These are phyloP conservation scores for Komagataella mondaviorum DNA, from an alignment of 805 yeast genomes.

Conservation along the genomic window DNA sequence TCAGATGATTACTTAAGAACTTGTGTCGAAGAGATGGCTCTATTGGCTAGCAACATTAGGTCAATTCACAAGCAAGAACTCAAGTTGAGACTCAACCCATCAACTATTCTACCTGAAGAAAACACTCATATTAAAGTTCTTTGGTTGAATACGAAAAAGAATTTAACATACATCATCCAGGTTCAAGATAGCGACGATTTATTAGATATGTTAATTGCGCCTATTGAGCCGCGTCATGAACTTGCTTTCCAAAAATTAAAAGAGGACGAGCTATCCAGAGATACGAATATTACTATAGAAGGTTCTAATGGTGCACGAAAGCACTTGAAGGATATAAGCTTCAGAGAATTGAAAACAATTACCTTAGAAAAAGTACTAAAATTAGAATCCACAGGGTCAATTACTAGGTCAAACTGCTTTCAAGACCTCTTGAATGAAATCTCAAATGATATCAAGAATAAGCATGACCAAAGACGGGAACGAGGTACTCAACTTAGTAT, in stretches of 20 bases:
- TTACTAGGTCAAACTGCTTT: conserved; percentile 56
- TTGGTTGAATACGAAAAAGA: conserved; percentile 68
- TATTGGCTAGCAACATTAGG: neutral
- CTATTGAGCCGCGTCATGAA: conserved; percentile 62
- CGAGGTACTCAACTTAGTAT: conserved; percentile 26
- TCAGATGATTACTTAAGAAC: conserved; percentile 29
- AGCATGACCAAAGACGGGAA: conserved; percentile 27
- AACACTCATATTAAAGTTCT: conserved; percentile 48
- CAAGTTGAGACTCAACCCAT: neutral
- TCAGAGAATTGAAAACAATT: conserved; percentile 64
- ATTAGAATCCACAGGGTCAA: conserved; percentile 51
- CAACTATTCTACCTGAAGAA: conserved; percentile 7
- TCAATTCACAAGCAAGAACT: neutral
- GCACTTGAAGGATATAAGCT: conserved; percentile 34
- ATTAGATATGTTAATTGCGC: conserved; percentile 53
- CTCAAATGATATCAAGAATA: conserved; percentile 57
- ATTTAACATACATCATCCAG: conserved; percentile 68
- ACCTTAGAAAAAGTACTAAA: conserved; percentile 67
- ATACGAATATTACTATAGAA: conserved; percentile 14
- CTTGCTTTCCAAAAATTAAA: conserved; percentile 42
- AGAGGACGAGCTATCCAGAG: conserved; percentile 20
- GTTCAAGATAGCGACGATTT: conserved; percentile 65
- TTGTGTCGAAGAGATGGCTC: conserved; percentile 1
- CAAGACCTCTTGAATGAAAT: conserved; percentile 75
- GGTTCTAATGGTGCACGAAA: conserved; percentile 33